These are phyloP conservation scores for Rhizopus sp. DNA, from an alignment of 371 early-diverging fungal genomes.

Conservation along the genomic window DNA sequence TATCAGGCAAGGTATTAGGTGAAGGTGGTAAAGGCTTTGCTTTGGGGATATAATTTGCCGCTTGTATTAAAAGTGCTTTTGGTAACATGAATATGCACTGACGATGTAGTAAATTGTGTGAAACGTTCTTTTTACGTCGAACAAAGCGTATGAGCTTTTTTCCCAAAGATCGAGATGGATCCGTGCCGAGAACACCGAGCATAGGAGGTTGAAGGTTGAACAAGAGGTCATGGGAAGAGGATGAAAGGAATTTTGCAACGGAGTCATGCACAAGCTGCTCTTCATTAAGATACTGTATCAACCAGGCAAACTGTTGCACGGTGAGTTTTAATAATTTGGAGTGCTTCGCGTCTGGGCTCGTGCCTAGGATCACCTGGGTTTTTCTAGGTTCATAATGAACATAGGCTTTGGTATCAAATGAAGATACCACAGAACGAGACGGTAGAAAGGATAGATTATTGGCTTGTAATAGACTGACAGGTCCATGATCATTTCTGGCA, in stretches of 20 bases:
- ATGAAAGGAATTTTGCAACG: conserved; percentile 1
- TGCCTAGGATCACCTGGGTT: conserved; percentile 30
- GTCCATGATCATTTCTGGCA: conserved; percentile 8
- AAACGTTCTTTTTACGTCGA: conserved; percentile 11
- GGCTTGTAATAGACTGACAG: conserved; percentile 22
- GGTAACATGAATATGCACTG: conserved; percentile 36
- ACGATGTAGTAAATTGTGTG: conserved; percentile 4
- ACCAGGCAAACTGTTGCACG: conserved; percentile 42
- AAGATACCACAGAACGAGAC: neutral
- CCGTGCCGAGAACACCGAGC: conserved; percentile 19
- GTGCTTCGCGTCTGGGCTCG: conserved; percentile 29
- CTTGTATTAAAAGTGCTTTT: conserved; percentile 39
- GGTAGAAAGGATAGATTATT: conserved; percentile 5
- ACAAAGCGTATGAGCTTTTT: conserved; percentile 24
- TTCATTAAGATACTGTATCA: conserved; percentile 31
- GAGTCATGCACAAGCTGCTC: conserved; percentile 26
- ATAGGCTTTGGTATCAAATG: conserved; percentile 26
- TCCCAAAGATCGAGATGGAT: conserved; percentile 11
- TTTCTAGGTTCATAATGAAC: conserved; percentile 40
- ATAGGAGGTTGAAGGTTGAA: conserved; percentile 16
- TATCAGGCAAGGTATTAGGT: neutral
- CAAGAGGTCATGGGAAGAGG: neutral
- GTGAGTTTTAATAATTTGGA: conserved; percentile 27
- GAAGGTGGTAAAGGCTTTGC: conserved; percentile 32
- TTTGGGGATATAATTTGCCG: conserved; percentile 38